phyloP scores from a whole-genome alignment of 768 basidiomycete genomes.

The Cystofilobasidium ferigula region DNA sequence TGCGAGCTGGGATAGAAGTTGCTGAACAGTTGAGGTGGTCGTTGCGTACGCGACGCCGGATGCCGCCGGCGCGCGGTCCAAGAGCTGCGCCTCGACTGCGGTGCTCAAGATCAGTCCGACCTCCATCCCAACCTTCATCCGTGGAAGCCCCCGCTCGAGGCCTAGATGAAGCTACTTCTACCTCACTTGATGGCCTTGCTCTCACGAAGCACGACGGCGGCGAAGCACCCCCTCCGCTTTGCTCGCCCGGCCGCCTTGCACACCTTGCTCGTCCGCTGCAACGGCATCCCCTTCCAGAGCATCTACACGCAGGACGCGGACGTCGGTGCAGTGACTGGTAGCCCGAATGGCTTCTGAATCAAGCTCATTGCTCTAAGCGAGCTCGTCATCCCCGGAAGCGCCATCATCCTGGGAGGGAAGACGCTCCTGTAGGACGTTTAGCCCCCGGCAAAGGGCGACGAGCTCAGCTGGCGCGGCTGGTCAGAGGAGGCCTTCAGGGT shows the following conservation, averaged over 20 bases:
- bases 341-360: background rate
- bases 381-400: slow-evolving; percentile 55
- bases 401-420: slow-evolving; percentile 72
- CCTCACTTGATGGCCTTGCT: too few species aligned
- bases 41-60: background rate
- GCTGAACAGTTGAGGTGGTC: background rate
- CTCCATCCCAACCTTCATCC: too few species aligned
- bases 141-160: too few species aligned
- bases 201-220: too few species aligned
- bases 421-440: slow-evolving; percentile 87
- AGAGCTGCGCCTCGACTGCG: too few species aligned
- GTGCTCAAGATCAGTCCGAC: too few species aligned
- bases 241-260: background rate
- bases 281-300: background rate
- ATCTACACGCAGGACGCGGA: background rate
- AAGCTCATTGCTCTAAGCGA: too few species aligned
- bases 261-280: too few species aligned
- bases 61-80: too few species aligned
- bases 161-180: too few species aligned
- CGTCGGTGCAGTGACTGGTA: background rate
- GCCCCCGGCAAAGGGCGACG: slow-evolving; percentile 31
- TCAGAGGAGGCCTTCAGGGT: slow-evolving; percentile 59
- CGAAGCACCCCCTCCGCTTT: too few species aligned
- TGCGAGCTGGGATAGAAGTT: background rate
- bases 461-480: slow-evolving; percentile 56